These are phyloP conservation scores for Boletus pseudo-olivaceus DNA, from an alignment of 768 basidiomycete genomes.

Conservation along the genomic window DNA sequence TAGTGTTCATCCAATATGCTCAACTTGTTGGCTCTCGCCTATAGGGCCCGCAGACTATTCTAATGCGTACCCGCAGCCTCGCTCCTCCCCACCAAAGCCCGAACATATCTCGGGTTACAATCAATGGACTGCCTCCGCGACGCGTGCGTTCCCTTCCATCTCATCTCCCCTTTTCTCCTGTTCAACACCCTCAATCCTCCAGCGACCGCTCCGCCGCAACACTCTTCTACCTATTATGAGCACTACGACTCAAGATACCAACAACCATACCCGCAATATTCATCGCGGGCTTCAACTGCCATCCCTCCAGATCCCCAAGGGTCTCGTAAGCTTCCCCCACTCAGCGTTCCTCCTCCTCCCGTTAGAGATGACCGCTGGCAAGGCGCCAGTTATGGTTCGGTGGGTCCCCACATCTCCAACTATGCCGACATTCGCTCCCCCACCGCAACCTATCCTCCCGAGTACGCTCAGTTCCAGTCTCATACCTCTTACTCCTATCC, in stretches of 20 bases:
- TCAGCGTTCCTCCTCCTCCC: slow-evolving; percentile 40
- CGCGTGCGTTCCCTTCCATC: slow-evolving; percentile 32
- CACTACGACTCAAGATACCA: slow-evolving; percentile 52
- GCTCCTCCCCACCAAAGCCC: slow-evolving; percentile 57
- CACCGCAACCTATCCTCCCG: slow-evolving; percentile 55
- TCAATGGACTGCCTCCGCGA: slow-evolving; percentile 37
- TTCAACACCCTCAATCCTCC: slow-evolving; percentile 6
- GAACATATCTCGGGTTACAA: slow-evolving; percentile 53
- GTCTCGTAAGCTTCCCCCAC: slow-evolving; percentile 58
- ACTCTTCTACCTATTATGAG: slow-evolving; percentile 51
- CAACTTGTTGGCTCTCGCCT: slow-evolving; percentile 52
- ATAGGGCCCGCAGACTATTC: slow-evolving; percentile 59
- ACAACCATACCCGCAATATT: slow-evolving; percentile 42
- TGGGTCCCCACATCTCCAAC: slow-evolving; percentile 35
- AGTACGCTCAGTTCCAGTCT: slow-evolving; percentile 47
- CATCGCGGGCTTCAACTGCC: slow-evolving; percentile 47
- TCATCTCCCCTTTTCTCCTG: neutral
- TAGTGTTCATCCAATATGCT: slow-evolving; percentile 53
- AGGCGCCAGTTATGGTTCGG: slow-evolving; percentile 36
- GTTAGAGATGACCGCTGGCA: slow-evolving; percentile 51
- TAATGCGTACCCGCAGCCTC: slow-evolving; percentile 61
- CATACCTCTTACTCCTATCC: slow-evolving; percentile 34
- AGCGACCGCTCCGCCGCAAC: slow-evolving; percentile 44
- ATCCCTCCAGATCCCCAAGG: slow-evolving; percentile 47
- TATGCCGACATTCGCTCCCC: slow-evolving; percentile 56